Base-by-base conservation (phyloP, 2,329 filamentous ascomycete species). In the Thelonectria discophora region DNA sequence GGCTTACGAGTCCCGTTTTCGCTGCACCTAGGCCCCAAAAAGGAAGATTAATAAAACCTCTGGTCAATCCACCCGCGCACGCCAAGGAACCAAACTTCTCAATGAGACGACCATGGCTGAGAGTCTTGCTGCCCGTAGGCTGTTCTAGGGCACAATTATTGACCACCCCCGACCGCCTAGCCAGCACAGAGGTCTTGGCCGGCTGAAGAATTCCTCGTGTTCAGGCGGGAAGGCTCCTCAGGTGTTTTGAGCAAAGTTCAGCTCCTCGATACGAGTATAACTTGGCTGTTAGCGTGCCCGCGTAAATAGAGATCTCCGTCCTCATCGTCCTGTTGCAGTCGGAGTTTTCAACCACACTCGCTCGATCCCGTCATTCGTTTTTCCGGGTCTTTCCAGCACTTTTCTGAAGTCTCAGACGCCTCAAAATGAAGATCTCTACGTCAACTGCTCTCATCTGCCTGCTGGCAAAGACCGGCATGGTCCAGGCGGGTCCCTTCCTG, bases 221-320 rank as follows among this genome's bases (percentile, higher is more conserved):
- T 64, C 43, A 60, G 45, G 24, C 60, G n/a, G 54, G 50, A 45
- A 47, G 51, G 20, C 42, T 55, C 27, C n/a, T 17, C 24, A 32
- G 27, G 15, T 40, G 32, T 49, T 58, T 30, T 39, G 21, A 51
- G 42, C 57, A 2, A 30, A 10, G 27, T 30, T 30, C 27, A 30
- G 46, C 49, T 30, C 30, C 47, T 60, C 15, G 34, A 37, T 13
- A 43, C 8, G 17, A 52, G 45, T 53, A 45, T 8, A 37, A 13
- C 15, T 58, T 64, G 68, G 58, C 62, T 62, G 18, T 46, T 54
- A 60, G 59, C 53, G 55, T 55, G 53, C 27, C 54, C 21, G 65
- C 58, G 60, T 72, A 71, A 67, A 69, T 72, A 72, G 65, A 62
- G 52, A 50, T 27, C 43, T 24, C 62, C 21, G 58, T 55, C 32